Base-by-base conservation (phyloP, 257 asterid genomes). In the Parsonsia alboflavescens region DNA sequence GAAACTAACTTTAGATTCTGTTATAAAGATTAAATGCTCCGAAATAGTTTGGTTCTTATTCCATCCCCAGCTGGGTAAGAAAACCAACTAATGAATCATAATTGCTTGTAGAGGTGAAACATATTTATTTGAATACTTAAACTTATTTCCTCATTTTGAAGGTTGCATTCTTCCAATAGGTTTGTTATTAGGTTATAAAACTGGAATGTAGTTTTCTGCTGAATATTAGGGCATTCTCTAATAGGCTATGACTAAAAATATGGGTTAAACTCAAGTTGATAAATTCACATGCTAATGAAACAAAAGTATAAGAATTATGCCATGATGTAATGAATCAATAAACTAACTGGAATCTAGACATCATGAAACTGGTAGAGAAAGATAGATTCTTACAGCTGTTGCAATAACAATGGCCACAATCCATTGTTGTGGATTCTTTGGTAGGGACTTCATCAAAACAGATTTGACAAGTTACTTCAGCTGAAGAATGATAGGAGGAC, bases 321-420 rank as follows among this genome's bases (percentile, higher is more conserved):
- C 45, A 62, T 36, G 49, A 64, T 36, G 70, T 1, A 64, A 64
- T 64, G 28, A 19, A 64, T 17, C 26, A 22, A 64, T 10, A 24
- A 2, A 59, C 3, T 3, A 0, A 72, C 6, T n/a, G 33, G 72
- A 22, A 10, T 50, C 24, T 56, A 17, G 54, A 49, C 50, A 39
- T 41, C 53, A 42, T 5, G 33, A 39, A 42, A 72, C 28, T 12
- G 30, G 45, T 42, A 12, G 22, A 68, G 74, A 71, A 79, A 62
- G 57, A 39, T 44, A 12, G 70, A 69, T 76, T 58, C 89, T 89
- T 74, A 89, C 95, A 89, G 42, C 77, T 79, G 75, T 85, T 81
- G 89, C 95, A 89, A 82, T 85, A 89, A 62, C 84, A 79, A 80
- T 85, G 95, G 80, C 91, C 88, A 73, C 95, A 89, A 4, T 89